A percentile compares a stretch with the other conserved stretches of the same genome.
phyloP scores from a whole-genome alignment of 768 basidiomycete species.

The Tricholoma terreum region DNA sequence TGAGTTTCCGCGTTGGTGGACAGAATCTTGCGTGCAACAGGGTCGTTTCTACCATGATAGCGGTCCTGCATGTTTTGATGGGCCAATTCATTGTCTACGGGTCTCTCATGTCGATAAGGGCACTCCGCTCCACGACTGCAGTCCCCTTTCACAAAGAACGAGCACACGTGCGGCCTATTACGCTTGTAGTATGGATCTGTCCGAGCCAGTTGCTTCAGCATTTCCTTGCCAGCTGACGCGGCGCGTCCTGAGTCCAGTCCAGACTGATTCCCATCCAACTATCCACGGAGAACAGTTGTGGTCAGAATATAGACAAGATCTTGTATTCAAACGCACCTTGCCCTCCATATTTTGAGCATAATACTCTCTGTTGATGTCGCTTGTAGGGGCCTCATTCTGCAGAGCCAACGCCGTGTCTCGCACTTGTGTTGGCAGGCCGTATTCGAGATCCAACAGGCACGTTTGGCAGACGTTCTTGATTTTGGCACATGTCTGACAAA shows the following conservation, averaged over 20 bases:
- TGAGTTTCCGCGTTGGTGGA: slow-evolving; percentile 71
- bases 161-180: slow-evolving; percentile 91
- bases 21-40: slow-evolving; percentile 91
- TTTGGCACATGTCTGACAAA: slow-evolving; percentile 97
- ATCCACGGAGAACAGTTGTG: background rate
- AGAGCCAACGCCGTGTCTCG: slow-evolving; percentile 90
- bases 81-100: slow-evolving; percentile 74
- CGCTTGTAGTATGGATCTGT: slow-evolving; percentile 98
- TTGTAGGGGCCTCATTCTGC: slow-evolving; percentile 86
- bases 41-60: slow-evolving; percentile 90
- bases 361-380: slow-evolving; percentile 96
- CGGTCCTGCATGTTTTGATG: slow-evolving; percentile 95
- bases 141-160: slow-evolving; percentile 94
- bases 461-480: slow-evolving; percentile 97
- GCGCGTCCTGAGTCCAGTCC: slow-evolving; percentile 59
- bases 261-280: slow-evolving; percentile 75
- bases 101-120: slow-evolving; percentile 94
- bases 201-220: slow-evolving; percentile 92
- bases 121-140: slow-evolving; percentile 91
- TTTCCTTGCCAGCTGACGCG: slow-evolving; percentile 86
- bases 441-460: slow-evolving; percentile 94
- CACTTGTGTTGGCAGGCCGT: slow-evolving; percentile 94
- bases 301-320: background rate
- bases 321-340: slow-evolving; percentile 50
- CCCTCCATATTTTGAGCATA: slow-evolving; percentile 90